Evolutionary conservation across 1,139 yeast genomes (phyloP), one percentile per base, ranked within the genome.

Genomic region (Hansenula sp.): DNA sequence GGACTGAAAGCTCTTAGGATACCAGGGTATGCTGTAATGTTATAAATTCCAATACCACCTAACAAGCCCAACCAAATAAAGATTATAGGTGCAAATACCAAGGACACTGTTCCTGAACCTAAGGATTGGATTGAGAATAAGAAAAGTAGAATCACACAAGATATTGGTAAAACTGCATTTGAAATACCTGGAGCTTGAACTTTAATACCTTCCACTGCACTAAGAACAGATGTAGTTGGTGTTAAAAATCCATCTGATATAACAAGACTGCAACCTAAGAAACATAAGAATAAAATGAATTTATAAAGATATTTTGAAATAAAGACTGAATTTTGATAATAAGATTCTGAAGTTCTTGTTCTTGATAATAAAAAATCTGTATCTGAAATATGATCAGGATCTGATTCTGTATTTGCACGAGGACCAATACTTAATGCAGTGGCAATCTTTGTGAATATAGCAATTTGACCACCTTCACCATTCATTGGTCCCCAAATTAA

Each of bases 311-410:
- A 21, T 31, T 31, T 21, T 2, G 26, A 22, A 14, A 31, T 16
- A n/a, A 31, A 31, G 9, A 2, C 9, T 9, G 34, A 31, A 10
- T 31, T 18, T 14, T 22, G 21, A 31, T 21, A 14, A 21, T 21
- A 31, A 14, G 34, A 31, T 31, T 31, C 34, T 10, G 27, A 21
- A 9, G 34, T 31, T 31, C 34, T 31, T 31, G 34, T 31, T 31
- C 34, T 31, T 31, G 34, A 31, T 31, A 31, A 31, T 21, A 31
- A 22, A 31, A 21, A 31, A 31, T 31, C 27, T 10, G 26, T 22
- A 22, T 31, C 34, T 14, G 34, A 31, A 3, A 31, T 14, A 31
- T 31, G 27, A 22, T 31, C 34, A n/a, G 16, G 16, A 22, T 31
- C 27, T 4, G 16, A 4, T 8, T 21, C 17, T 14, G 21, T 27